Evolutionary conservation across 2,329 filamentous ascomycete species (phyloP).

Genomic region (Aureobasidium sp.): DNA sequence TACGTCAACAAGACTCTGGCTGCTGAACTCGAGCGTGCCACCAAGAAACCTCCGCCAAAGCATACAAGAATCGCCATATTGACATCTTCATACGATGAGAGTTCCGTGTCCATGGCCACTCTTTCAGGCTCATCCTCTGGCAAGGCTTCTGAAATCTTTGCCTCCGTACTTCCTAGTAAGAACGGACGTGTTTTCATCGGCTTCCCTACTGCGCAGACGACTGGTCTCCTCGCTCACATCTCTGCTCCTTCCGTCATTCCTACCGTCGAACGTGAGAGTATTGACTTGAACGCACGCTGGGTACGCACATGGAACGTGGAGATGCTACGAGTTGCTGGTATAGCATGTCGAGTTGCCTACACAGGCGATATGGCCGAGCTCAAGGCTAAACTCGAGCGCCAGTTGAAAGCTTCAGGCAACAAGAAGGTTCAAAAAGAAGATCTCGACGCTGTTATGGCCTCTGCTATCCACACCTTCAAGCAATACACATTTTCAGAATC

Average conservation of each 20-base stretch:
- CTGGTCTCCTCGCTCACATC: slow-evolving; percentile 84
- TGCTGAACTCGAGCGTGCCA: slow-evolving; percentile 83
- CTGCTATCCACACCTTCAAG: slow-evolving; percentile 72
- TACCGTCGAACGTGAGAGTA: slow-evolving; percentile 92
- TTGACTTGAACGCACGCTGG: slow-evolving; percentile 91
- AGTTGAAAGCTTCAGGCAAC: slow-evolving; percentile 21
- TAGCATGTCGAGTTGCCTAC: slow-evolving; percentile 82
- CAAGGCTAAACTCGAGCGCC: slow-evolving; percentile 42
- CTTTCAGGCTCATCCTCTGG: slow-evolving; percentile 41
- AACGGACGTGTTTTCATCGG: slow-evolving; percentile 93
- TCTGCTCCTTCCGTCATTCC: slow-evolving; percentile 95
- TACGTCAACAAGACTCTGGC: slow-evolving; percentile 64
- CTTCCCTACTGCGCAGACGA: slow-evolving; percentile 95
- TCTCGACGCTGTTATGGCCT: slow-evolving; percentile 60
- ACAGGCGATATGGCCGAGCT: slow-evolving; percentile 76
- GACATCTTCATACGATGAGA: slow-evolving; percentile 83
- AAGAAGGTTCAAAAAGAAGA: slow-evolving; percentile 51
- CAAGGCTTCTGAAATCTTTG: slow-evolving; percentile 69
- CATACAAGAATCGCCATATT: slow-evolving; percentile 76
- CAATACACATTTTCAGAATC: slow-evolving; percentile 86
- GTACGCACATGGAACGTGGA: slow-evolving; percentile 94
- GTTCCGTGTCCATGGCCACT: slow-evolving; percentile 52
- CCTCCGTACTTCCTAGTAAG: slow-evolving; percentile 80
- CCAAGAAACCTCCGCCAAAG: slow-evolving; percentile 92
- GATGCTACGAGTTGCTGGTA: slow-evolving; percentile 81